Conservation (phyloP, 2,329 filamentous ascomycete species). For the Ophiostoma himal-ulmi region DNA sequence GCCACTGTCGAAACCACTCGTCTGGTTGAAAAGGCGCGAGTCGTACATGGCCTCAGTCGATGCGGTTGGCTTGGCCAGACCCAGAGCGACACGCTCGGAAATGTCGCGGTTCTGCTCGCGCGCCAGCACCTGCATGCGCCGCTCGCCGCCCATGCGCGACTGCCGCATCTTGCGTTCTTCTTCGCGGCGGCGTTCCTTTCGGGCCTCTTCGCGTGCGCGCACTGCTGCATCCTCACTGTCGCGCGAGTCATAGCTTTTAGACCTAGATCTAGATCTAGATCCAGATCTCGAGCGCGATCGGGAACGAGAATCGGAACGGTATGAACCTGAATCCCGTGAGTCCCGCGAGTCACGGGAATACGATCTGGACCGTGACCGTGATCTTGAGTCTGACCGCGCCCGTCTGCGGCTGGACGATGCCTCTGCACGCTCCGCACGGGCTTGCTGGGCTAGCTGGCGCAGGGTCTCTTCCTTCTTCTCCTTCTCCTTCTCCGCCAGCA, state of each 20-base stretch:
- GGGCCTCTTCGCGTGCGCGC: constrained; percentile 68
- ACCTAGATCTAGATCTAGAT: constrained; percentile 33
- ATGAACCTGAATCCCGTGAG: constrained; percentile 21
- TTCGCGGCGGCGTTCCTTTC: constrained; percentile 72
- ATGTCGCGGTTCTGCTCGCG: constrained; percentile 95
- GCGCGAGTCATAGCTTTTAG: constrained; percentile 24
- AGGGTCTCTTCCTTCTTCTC: constrained; percentile 88
- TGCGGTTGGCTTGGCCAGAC: constrained; percentile 89
- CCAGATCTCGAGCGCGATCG: constrained; percentile 30
- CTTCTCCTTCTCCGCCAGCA: constrained; percentile 94
- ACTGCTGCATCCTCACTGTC: constrained; percentile 62
- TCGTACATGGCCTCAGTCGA: constrained; percentile 95
- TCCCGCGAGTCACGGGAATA: neutral
- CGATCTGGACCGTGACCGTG: constrained; percentile 7
- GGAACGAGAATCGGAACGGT: constrained; percentile 3
- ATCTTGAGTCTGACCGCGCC: neutral
- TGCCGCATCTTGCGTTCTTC: constrained; percentile 86
- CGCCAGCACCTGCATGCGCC: constrained; percentile 85
- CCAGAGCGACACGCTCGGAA: constrained; percentile 91
- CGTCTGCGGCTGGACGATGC: constrained; percentile 22
- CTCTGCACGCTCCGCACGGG: constrained; percentile 67
- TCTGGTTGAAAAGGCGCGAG: constrained; percentile 89
- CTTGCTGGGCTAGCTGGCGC: constrained; percentile 81
- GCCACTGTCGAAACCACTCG: constrained; percentile 80
- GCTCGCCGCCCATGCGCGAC: constrained; percentile 91